Evolutionary conservation across 805 yeast genomes (phyloP).

Genomic region (Candida methanosorbosa): DNA sequence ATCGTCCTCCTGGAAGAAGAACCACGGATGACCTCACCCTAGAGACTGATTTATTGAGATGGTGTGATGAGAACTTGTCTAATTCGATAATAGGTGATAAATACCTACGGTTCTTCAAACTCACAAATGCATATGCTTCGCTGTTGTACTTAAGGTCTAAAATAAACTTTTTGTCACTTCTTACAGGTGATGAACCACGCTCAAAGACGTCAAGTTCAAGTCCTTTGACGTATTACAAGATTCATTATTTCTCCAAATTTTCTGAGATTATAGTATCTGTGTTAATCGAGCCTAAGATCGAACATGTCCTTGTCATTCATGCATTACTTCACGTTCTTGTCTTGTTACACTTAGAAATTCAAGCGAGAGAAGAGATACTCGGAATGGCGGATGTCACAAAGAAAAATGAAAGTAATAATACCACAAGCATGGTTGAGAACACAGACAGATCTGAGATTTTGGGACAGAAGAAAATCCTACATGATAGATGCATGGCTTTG

Average conservation of each 20-base stretch:
- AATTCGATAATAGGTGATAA: slow-evolving; percentile 7
- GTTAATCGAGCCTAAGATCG: slow-evolving; percentile 9
- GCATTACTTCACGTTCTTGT: slow-evolving; percentile 21
- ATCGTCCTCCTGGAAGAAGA: slow-evolving; percentile 22
- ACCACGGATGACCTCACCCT: slow-evolving; percentile 12
- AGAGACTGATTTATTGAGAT: slow-evolving; percentile 14
- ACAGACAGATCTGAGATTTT: slow-evolving; percentile 5
- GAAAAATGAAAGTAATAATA: too few species aligned
- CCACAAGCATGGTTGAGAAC: not conserved
- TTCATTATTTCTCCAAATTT: slow-evolving; percentile 9
- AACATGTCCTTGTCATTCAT: slow-evolving; percentile 19
- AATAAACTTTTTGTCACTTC: slow-evolving; percentile 19
- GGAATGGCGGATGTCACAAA: not conserved
- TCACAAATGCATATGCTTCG: slow-evolving; percentile 12
- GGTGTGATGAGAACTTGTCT: slow-evolving; percentile 3
- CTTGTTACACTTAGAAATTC: slow-evolving; percentile 17
- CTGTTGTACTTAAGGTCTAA: slow-evolving; percentile 20
- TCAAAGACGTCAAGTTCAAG: slow-evolving; percentile 2
- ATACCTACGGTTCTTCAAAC: slow-evolving; percentile 8
- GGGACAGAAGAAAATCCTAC: slow-evolving; percentile 8
- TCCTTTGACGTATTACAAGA: slow-evolving; percentile 14
- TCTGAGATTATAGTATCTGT: slow-evolving; percentile 8
- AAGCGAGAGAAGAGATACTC: slow-evolving; percentile 9
- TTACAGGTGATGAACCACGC: slow-evolving; percentile 11
- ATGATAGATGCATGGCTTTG: slow-evolving; percentile 9